Evolutionary conservation across 306 rosid species (phyloP).

Genomic region (Fragaria nilgerrensis): DNA sequence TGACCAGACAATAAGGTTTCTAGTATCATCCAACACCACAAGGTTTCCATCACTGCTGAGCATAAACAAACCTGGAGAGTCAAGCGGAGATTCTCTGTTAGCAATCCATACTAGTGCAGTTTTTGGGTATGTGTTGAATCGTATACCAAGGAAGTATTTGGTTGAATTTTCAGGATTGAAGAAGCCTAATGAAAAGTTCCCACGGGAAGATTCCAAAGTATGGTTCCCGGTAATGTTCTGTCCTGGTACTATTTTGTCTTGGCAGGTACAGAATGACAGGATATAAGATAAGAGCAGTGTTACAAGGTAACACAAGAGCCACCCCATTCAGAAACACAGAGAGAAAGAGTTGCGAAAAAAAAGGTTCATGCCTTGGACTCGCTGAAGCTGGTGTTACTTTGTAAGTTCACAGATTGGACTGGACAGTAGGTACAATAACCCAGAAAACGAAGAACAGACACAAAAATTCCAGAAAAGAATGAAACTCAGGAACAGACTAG

Average conservation of each 20-base stretch:
- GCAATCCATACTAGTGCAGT: conserved; percentile 54
- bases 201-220: conserved; percentile 40
- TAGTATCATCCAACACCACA: neutral
- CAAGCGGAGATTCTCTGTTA: conserved; percentile 47
- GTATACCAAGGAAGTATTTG: neutral
- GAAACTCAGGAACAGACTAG: neutral
- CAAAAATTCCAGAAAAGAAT: neutral
- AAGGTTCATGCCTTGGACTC: neutral
- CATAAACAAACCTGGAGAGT: conserved; percentile 21
- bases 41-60: conserved; percentile 23
- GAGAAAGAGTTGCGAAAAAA: neutral
- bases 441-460: neutral
- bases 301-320: neutral
- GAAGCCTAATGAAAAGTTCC: conserved; percentile 47
- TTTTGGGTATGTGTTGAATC: neutral
- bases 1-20: conserved; percentile 13
- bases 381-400: neutral
- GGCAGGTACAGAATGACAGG: neutral
- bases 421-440: neutral
- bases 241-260: neutral
- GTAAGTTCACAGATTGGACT: neutral
- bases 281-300: neutral
- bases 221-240: conserved; percentile 35
- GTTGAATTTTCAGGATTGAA: conserved; percentile 44
- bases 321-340: neutral